phyloP scores from a whole-genome alignment of 495 filamentous ascomycete species.

The Aspergillus steynii region DNA sequence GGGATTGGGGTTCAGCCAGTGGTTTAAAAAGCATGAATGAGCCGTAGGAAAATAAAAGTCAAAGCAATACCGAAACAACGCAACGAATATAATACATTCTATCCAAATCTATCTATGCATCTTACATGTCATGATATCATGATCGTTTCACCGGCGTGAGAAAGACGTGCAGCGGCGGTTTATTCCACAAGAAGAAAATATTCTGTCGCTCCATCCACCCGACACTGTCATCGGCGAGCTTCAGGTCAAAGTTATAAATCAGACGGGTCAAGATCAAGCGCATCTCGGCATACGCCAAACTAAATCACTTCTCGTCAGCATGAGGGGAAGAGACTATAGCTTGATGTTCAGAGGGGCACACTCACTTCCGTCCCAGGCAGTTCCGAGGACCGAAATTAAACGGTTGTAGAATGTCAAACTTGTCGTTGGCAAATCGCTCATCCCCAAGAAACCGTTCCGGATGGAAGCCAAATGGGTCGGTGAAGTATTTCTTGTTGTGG shows the following conservation, averaged over 20 bases:
- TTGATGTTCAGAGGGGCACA: slow-evolving; percentile 6
- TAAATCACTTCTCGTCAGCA: slow-evolving; percentile 13
- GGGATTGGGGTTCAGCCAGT: too few species aligned
- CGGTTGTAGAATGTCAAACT: slow-evolving; percentile 48
- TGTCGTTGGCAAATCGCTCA: slow-evolving; percentile 39
- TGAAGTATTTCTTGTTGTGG: slow-evolving; percentile 46
- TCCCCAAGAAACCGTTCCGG: slow-evolving; percentile 53
- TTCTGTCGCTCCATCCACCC: slow-evolving; percentile 39
- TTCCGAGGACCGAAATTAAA: slow-evolving; percentile 60
- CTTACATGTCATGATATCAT: background rate
- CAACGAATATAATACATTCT: background rate
- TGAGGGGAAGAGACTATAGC: background rate
- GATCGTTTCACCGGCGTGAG: slow-evolving; percentile 15
- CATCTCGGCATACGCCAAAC: slow-evolving; percentile 46
- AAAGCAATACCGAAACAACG: background rate
- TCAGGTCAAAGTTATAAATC: slow-evolving; percentile 45
- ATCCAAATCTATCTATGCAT: background rate
- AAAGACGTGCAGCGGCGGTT: slow-evolving; percentile 30
- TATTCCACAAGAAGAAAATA: slow-evolving; percentile 32
- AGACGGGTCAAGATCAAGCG: slow-evolving; percentile 38
- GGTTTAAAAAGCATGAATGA: too few species aligned
- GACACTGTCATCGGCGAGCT: slow-evolving; percentile 25
- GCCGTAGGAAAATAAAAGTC: too few species aligned
- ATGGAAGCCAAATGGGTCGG: slow-evolving; percentile 42
- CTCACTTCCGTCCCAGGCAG: slow-evolving; percentile 61